Percentiles rank a stretch among this genome's conserved stretches.
These are phyloP conservation scores for Scheffersomyces parashehatae DNA, from an alignment of 1,139 yeast genomes.

Conservation along the genomic window DNA sequence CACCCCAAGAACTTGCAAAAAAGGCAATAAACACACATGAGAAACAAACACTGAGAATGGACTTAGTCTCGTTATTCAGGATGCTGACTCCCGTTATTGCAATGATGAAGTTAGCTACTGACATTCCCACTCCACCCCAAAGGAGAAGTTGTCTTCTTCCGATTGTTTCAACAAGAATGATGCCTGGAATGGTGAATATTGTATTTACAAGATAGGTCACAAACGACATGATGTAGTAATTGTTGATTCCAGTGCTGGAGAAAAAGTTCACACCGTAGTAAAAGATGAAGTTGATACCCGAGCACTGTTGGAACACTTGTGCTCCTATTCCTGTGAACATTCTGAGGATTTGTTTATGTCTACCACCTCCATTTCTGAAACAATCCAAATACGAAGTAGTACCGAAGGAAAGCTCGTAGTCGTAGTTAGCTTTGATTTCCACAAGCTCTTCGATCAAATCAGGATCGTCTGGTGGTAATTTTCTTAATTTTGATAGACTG, in stretches of 20 bases:
- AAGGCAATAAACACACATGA: slow-evolving; percentile 70
- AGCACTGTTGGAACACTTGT: slow-evolving; percentile 73
- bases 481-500: slow-evolving; percentile 41
- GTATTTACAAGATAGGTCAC: slow-evolving; percentile 74
- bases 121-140: slow-evolving; percentile 67
- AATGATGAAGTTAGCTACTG: slow-evolving; percentile 58
- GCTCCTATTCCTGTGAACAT: slow-evolving; percentile 68
- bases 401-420: slow-evolving; percentile 70
- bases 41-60: slow-evolving; percentile 49
- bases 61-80: slow-evolving; percentile 33
- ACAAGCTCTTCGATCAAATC: slow-evolving; percentile 72
- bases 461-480: slow-evolving; percentile 53
- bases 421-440: slow-evolving; percentile 76
- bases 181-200: slow-evolving; percentile 69
- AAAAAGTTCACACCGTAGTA: slow-evolving; percentile 79
- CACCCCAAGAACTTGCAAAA: slow-evolving; percentile 83
- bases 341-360: slow-evolving; percentile 63
- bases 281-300: slow-evolving; percentile 78
- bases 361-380: slow-evolving; percentile 63
- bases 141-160: slow-evolving; percentile 66
- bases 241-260: slow-evolving; percentile 56
- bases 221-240: slow-evolving; percentile 66
- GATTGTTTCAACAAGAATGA: slow-evolving; percentile 62
- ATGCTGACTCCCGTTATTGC: slow-evolving; percentile 66
- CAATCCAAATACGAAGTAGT: slow-evolving; percentile 57